Percentiles rank a stretch among this genome's conserved stretches.
Conservation (phyloP, 1,284 basidiomycete species). For the Marasmius fiardii region DNA sequence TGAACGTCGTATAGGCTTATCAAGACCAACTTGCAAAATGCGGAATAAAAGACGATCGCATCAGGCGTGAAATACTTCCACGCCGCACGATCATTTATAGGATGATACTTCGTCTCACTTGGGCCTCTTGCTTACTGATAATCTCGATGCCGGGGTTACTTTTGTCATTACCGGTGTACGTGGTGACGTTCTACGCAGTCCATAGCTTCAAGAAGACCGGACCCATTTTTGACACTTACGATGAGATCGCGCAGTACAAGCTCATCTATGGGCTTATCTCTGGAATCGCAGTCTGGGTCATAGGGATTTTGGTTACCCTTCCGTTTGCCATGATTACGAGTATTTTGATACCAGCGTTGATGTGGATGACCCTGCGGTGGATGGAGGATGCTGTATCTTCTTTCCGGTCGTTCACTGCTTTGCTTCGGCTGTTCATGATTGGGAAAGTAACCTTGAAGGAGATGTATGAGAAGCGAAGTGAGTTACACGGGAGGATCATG, state of each 20-base stretch:
- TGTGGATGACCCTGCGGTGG: constrained; percentile 89
- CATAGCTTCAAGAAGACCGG: constrained; percentile 74
- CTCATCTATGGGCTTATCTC: constrained; percentile 77
- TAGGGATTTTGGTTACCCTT: constrained; percentile 52
- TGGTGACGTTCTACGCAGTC: constrained; percentile 61
- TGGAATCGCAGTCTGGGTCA: constrained; percentile 62
- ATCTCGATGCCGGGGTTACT: constrained; percentile 79
- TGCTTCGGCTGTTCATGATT: constrained; percentile 63
- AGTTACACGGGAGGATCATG: constrained; percentile 61
- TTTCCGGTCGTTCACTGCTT: constrained; percentile 64
- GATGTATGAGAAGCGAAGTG: constrained; percentile 50
- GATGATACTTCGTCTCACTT: constrained; percentile 59
- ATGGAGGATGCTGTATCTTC: constrained; percentile 79
- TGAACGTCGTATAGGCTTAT: constrained; percentile 48
- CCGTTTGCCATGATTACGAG: constrained; percentile 55
- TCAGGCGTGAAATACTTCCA: constrained; percentile 57
- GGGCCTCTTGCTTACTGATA: constrained; percentile 63
- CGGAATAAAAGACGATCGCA: constrained; percentile 80
- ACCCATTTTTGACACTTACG: constrained; percentile 78
- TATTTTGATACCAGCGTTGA: constrained; percentile 61
- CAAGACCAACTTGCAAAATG: constrained; percentile 63
- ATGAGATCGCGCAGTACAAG: constrained; percentile 88
- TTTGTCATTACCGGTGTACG: constrained; percentile 77
- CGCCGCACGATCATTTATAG: constrained; percentile 57
- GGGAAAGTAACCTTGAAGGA: constrained; percentile 51